Conservation (phyloP, 768 basidiomycete genomes). For the Calocybe cyanea region DNA sequence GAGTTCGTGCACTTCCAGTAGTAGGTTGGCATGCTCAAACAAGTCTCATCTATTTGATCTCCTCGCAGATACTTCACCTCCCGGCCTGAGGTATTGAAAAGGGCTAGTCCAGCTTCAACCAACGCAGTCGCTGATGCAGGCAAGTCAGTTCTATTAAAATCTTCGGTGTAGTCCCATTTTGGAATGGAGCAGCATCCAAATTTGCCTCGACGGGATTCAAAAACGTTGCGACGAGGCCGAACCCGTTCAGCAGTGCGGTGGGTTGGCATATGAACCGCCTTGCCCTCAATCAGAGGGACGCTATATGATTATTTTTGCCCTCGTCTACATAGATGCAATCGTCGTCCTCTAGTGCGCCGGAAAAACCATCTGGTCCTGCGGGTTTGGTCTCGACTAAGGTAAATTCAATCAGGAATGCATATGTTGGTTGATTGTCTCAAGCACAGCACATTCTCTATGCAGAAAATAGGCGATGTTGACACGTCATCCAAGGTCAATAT, state of each 20-base stretch:
- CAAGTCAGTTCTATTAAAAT: too few relatives aligned
- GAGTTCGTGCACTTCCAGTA: conserved; percentile 52
- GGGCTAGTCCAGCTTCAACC: conserved; percentile 24
- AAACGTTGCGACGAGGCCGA: conserved; percentile 30
- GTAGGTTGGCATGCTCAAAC: neutral
- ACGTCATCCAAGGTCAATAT: conserved; percentile 45
- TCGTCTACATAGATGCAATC: conserved; percentile 7
- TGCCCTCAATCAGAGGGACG: neutral
- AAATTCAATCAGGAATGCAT: conserved; percentile 8
- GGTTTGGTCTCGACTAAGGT: conserved; percentile 25
- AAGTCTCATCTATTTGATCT: neutral
- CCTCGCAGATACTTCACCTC: conserved; percentile 63
- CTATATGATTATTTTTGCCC: neutral
- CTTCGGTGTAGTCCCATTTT: too few relatives aligned
- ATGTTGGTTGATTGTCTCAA: conserved; percentile 15
- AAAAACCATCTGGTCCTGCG: conserved; percentile 23
- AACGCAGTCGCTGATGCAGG: conserved; percentile 35
- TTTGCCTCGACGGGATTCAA: conserved; percentile 39
- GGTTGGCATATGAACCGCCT: too few relatives aligned
- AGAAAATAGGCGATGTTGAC: conserved; percentile 65
- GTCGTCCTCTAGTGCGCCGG: conserved; percentile 22
- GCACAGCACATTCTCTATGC: conserved; percentile 19
- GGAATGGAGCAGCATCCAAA: conserved; percentile 21
- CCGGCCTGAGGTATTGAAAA: conserved; percentile 62
- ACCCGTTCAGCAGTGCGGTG: conserved; percentile 25